Conservation (phyloP, 1,284 basidiomycete genomes). For the Papiliotrema fonsecae region DNA sequence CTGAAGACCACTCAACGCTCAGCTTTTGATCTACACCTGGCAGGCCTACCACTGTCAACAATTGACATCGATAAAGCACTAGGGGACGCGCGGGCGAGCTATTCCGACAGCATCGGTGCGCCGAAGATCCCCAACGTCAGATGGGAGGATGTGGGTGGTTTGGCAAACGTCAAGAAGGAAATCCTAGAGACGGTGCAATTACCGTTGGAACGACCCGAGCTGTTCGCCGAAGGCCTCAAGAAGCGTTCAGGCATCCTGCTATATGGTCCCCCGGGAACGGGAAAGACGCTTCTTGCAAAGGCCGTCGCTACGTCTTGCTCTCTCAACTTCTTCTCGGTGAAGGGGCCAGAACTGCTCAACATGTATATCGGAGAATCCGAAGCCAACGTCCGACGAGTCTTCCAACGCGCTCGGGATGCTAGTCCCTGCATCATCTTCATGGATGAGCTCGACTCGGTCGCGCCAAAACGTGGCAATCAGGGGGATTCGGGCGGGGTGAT, state of each 20-base stretch:
- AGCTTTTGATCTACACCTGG: constrained; percentile 42
- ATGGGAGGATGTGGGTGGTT: constrained; percentile 97
- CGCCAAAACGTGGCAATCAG: constrained; percentile 90
- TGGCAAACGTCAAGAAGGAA: constrained; percentile 82
- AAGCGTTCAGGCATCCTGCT: constrained; percentile 82
- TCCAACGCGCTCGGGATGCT: constrained; percentile 84
- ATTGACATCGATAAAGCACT: constrained; percentile 72
- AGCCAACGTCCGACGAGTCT: constrained; percentile 87
- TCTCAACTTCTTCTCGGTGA: constrained; percentile 91
- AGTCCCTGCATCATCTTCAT: constrained; percentile 94
- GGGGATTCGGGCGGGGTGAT: constrained; percentile 96
- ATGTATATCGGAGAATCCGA: constrained; percentile 99
- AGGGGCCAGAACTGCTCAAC: constrained; percentile 92
- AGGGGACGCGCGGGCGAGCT: constrained; percentile 68
- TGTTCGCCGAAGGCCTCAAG: constrained; percentile 90
- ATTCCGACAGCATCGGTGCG: constrained; percentile 89
- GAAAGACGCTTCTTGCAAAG: constrained; percentile 91
- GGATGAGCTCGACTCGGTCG: constrained; percentile 95
- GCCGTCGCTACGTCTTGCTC: constrained; percentile 90
- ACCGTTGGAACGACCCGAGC: constrained; percentile 87
- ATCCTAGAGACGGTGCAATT: constrained; percentile 97
- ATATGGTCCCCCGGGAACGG: constrained; percentile 91
- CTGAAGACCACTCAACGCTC: constrained; percentile 1
- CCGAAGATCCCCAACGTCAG: constrained; percentile 94
- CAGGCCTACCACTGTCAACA: constrained; percentile 59